A percentile compares a stretch with the other conserved stretches of the same genome.
Evolutionary conservation across 2,329 filamentous ascomycete species (phyloP).

Genomic region (Metarhizium rileyi): DNA sequence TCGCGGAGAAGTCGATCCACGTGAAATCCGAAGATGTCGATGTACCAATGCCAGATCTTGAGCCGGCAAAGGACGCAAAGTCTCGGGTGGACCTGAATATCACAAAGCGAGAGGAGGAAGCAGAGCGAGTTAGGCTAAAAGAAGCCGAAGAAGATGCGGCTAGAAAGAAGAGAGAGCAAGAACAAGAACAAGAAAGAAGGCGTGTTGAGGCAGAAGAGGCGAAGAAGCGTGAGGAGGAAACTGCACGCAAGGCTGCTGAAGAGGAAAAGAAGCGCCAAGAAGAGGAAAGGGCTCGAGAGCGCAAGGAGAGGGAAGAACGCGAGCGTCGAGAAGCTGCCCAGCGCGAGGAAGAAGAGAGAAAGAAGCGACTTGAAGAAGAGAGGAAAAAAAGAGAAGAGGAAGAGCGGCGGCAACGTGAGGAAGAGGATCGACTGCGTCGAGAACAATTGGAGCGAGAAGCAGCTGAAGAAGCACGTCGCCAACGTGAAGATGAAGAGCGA

Average conservation of each 20-base stretch:
- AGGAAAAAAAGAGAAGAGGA: slow-evolving; percentile 28
- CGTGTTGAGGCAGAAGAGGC: slow-evolving; percentile 26
- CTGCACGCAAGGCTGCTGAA: slow-evolving; percentile 21
- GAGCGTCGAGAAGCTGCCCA: slow-evolving; percentile 24
- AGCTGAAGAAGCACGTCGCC: slow-evolving; percentile 37
- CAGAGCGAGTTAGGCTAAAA: slow-evolving; percentile 16
- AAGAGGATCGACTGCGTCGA: slow-evolving; percentile 34
- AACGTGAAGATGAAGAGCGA: slow-evolving; percentile 43
- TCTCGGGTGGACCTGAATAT: slow-evolving; percentile 21
- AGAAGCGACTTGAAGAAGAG: slow-evolving; percentile 28
- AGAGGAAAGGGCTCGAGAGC: slow-evolving; percentile 24
- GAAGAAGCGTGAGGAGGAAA: slow-evolving; percentile 23
- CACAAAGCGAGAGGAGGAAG: slow-evolving; percentile 10
- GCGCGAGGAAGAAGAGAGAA: slow-evolving; percentile 27
- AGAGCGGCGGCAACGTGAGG: slow-evolving; percentile 29
- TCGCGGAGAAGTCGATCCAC: slow-evolving; percentile 40
- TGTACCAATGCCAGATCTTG: slow-evolving; percentile 44
- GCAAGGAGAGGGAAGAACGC: slow-evolving; percentile 20
- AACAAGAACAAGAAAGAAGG: slow-evolving; percentile 18
- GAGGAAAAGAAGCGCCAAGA: slow-evolving; percentile 23
- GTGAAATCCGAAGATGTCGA: slow-evolving; percentile 49
- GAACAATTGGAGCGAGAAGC: slow-evolving; percentile 38
- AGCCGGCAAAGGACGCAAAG: slow-evolving; percentile 18
- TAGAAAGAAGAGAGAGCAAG: slow-evolving; percentile 5
- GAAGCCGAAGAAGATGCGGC: slow-evolving; percentile 26